Conservation (phyloP, 1,139 yeast genomes). For the Debaryomyces robertsiae region DNA sequence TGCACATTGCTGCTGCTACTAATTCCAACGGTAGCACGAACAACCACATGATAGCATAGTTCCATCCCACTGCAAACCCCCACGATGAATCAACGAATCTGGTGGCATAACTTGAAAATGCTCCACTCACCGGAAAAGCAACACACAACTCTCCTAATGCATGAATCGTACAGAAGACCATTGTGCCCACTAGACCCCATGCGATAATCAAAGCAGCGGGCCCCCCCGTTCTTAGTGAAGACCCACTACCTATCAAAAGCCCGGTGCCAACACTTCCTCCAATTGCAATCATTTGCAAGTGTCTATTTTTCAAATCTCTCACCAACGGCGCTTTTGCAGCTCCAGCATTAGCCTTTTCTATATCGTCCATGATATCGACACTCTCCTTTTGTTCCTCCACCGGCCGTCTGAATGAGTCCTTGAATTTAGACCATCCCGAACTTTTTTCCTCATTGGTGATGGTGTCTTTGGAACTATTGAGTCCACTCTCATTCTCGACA, state of each 20-base stretch:
- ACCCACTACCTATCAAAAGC: slow-evolving; percentile 73
- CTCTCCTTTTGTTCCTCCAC: slow-evolving; percentile 10
- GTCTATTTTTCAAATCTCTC: slow-evolving; percentile 50
- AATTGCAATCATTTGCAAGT: slow-evolving; percentile 63
- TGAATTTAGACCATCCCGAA: slow-evolving; percentile 23
- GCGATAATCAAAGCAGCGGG: slow-evolving; percentile 78
- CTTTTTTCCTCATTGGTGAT: background rate
- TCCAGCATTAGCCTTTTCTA: slow-evolving; percentile 33
- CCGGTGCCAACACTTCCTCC: slow-evolving; percentile 74
- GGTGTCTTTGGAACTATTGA: slow-evolving; percentile 3
- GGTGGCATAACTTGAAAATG: slow-evolving; percentile 71
- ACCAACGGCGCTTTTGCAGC: slow-evolving; percentile 27
- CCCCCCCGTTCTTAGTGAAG: slow-evolving; percentile 69
- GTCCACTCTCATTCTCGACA: slow-evolving; percentile 1
- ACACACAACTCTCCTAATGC: slow-evolving; percentile 88
- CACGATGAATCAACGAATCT: slow-evolving; percentile 73
- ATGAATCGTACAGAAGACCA: slow-evolving; percentile 76
- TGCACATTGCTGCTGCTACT: slow-evolving; percentile 74
- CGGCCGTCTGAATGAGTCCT: slow-evolving; percentile 41
- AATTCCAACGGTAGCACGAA: slow-evolving; percentile 74
- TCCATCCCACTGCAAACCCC: slow-evolving; percentile 83
- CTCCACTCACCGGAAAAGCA: slow-evolving; percentile 77
- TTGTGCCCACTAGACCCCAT: slow-evolving; percentile 65
- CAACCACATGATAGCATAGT: slow-evolving; percentile 79
- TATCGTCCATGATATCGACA: slow-evolving; percentile 19